A percentile compares a stretch with the other conserved stretches of the same genome.
Conservation (phyloP, 257 asterid genomes). For the Salvia miltiorrhiza region DNA sequence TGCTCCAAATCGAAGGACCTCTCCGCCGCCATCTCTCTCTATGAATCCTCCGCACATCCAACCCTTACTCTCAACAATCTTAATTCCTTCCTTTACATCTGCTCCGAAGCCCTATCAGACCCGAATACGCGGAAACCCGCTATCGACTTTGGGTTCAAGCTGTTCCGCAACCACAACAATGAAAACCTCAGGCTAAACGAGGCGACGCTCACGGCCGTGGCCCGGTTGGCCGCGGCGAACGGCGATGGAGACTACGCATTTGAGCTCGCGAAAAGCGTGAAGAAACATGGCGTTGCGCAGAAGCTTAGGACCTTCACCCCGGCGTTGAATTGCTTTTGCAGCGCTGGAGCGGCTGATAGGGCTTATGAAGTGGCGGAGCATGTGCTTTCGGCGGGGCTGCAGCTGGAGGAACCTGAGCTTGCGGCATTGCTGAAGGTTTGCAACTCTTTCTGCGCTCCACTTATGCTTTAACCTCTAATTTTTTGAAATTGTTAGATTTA, state of each 20-base stretch:
- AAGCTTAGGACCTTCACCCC: slow-evolving; percentile 79
- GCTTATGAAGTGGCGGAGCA: slow-evolving; percentile 76
- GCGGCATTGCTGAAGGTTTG: slow-evolving; percentile 73
- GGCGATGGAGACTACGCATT: slow-evolving; percentile 80
- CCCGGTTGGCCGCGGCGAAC: slow-evolving; percentile 78
- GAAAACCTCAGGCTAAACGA: too few species aligned
- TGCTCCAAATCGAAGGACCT: slow-evolving; percentile 74
- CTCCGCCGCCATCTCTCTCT: slow-evolving; percentile 62
- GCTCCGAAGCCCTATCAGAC: too few species aligned
- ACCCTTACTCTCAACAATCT: slow-evolving; percentile 49
- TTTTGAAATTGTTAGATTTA: background rate
- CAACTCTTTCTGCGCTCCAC: background rate
- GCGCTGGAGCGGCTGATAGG: slow-evolving; percentile 59
- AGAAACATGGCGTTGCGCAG: slow-evolving; percentile 36
- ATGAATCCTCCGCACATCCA: slow-evolving; percentile 46
- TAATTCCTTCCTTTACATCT: too few species aligned
- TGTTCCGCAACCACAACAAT: too few species aligned
- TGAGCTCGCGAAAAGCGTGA: slow-evolving; percentile 70
- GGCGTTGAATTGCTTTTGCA: slow-evolving; percentile 64
- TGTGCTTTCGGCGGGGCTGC: slow-evolving; percentile 54
- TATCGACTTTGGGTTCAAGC: too few species aligned
- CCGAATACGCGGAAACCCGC: too few species aligned
- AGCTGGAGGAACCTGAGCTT: slow-evolving; percentile 74
- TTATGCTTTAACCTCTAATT: background rate
- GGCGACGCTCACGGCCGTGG: too few species aligned